Conservation (phyloP, 108 stramenopile genomes). For the Skeletonema costatum region DNA sequence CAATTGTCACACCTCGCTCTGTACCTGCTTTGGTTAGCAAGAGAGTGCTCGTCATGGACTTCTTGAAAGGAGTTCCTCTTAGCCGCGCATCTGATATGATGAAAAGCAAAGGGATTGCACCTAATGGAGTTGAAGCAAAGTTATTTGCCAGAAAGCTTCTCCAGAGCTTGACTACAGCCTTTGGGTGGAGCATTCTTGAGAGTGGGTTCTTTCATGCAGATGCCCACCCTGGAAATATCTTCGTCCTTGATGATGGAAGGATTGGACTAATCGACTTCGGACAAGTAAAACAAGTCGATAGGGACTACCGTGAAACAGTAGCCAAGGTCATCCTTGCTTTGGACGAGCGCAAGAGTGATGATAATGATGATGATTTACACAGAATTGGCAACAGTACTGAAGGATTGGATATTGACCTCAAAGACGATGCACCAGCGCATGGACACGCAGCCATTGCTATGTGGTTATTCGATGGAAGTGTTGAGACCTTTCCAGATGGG, state of each 20-base stretch:
- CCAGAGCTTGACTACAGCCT: conserved; percentile 79
- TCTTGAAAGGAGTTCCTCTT: conserved; percentile 87
- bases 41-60: conserved; percentile 94
- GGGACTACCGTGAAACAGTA: conserved; percentile 76
- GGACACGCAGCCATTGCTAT: conserved; percentile 88
- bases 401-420: conserved; percentile 85
- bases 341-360: conserved; percentile 74
- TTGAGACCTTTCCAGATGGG: conserved; percentile 83
- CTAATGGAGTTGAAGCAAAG: conserved; percentile 87
- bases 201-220: conserved; percentile 94
- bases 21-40: conserved; percentile 80
- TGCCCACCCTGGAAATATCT: conserved; percentile 85
- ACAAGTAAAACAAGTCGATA: conserved; percentile 90
- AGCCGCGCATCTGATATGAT: conserved; percentile 53
- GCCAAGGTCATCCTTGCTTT: conserved; percentile 91
- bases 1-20: conserved; percentile 86
- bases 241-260: conserved; percentile 87
- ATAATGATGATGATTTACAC: conserved; percentile 67
- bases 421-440: conserved; percentile 69
- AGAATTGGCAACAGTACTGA: conserved; percentile 73
- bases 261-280: conserved; percentile 96
- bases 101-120: conserved; percentile 72
- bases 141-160: conserved; percentile 86
- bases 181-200: conserved; percentile 89
- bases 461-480: conserved; percentile 91